A percentile compares a stretch with the other conserved stretches of the same genome.
Evolutionary conservation across 2,329 filamentous ascomycete species (phyloP).

Genomic region (Pyrenophora teres): DNA sequence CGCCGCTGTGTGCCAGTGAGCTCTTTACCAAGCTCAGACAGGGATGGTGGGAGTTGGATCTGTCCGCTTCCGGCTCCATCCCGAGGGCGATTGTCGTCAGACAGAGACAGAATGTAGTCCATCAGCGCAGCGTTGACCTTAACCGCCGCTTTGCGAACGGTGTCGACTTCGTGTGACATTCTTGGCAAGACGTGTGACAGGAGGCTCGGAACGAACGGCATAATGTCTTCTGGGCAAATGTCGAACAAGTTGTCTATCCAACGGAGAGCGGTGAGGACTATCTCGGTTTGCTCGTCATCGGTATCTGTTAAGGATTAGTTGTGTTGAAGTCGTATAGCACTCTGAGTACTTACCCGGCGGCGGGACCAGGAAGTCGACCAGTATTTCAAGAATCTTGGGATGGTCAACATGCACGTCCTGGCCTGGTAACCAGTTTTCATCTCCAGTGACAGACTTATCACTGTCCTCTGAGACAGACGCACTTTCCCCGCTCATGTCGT

Average conservation of each 20-base stretch:
- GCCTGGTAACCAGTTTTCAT: slow-evolving; percentile 95
- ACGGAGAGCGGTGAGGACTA: slow-evolving; percentile 83
- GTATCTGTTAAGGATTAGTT: slow-evolving; percentile 31
- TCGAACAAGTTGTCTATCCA: slow-evolving; percentile 98
- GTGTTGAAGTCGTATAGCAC: neutral
- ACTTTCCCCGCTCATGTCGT: slow-evolving; percentile 50
- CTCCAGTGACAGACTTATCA: slow-evolving; percentile 58
- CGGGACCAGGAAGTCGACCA: slow-evolving; percentile 86
- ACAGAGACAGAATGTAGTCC: slow-evolving; percentile 90
- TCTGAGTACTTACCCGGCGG: slow-evolving; percentile 65
- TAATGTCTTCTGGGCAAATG: slow-evolving; percentile 94
- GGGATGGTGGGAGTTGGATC: slow-evolving; percentile 50
- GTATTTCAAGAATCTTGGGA: slow-evolving; percentile 85
- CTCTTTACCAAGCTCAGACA: slow-evolving; percentile 48
- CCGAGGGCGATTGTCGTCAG: slow-evolving; percentile 61
- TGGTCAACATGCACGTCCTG: slow-evolving; percentile 97
- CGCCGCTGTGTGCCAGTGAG: slow-evolving; percentile 47
- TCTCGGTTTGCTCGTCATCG: slow-evolving; percentile 74
- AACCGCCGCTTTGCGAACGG: slow-evolving; percentile 83
- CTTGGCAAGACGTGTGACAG: slow-evolving; percentile 90
- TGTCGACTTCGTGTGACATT: slow-evolving; percentile 88
- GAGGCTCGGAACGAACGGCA: slow-evolving; percentile 91
- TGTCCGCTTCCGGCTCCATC: slow-evolving; percentile 49
- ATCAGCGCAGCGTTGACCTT: slow-evolving; percentile 89
- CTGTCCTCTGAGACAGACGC: slow-evolving; percentile 43